phyloP scores from a whole-genome alignment of 805 yeast species.

The Saccharomycopsis sp. region DNA sequence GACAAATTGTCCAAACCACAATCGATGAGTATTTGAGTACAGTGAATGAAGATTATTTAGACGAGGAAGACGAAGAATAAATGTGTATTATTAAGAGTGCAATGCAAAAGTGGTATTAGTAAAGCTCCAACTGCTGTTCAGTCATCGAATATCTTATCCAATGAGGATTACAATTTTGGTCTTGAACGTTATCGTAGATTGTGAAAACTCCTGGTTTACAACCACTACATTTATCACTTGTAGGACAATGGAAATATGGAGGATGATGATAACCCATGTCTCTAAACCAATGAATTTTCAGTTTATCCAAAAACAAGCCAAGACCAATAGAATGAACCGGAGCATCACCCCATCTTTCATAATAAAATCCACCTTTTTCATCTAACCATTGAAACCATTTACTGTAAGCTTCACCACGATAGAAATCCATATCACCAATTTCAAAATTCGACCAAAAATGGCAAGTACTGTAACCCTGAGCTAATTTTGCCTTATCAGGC shows the following conservation, averaged over 20 bases:
- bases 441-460: constrained; percentile 93
- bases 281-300: constrained; percentile 76
- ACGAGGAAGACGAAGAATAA: no score
- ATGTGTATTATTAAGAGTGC: no score
- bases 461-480: constrained; percentile 51
- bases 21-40: constrained; percentile 75
- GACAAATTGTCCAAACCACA: constrained; percentile 66
- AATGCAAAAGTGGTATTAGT: no score
- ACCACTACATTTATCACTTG: constrained; percentile 40
- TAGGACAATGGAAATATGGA: constrained; percentile 77
- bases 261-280: constrained; percentile 73
- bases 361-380: constrained; percentile 73
- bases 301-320: constrained; percentile 61
- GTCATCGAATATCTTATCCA: constrained; percentile 51
- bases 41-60: constrained; percentile 42
- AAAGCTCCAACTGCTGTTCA: constrained; percentile 23
- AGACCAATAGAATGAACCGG: constrained; percentile 80
- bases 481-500: constrained; percentile 39
- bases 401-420: constrained; percentile 58
- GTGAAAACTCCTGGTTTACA: constrained; percentile 55
- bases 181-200: constrained; percentile 40
- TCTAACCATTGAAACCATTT: constrained; percentile 61
- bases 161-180: constrained; percentile 67
- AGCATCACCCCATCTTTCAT: constrained; percentile 93
- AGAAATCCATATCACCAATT: constrained; percentile 78